A percentile compares a stretch with the other conserved stretches of the same genome.
Conservation (phyloP, 2,329 filamentous ascomycete genomes). For the Emergomyces orientalis region DNA sequence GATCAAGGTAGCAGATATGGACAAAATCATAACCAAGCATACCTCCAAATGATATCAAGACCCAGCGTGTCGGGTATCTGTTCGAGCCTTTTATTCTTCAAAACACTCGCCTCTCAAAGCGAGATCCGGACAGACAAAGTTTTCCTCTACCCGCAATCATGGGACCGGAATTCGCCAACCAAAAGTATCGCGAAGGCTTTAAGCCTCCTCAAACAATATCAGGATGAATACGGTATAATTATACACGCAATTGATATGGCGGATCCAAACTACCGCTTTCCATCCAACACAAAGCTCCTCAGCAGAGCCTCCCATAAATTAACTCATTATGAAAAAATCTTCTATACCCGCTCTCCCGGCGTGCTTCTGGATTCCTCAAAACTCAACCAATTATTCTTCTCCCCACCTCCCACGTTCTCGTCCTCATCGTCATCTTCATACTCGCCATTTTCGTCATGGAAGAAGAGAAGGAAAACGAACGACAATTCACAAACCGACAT, state of each 20-base stretch:
- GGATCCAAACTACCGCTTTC: constrained; percentile 7
- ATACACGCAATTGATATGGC: constrained; percentile 35
- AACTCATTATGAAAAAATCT: constrained; percentile 36
- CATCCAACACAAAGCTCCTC: constrained; percentile 13
- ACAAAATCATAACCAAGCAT: constrained; percentile 21
- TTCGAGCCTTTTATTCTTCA: constrained; percentile 38
- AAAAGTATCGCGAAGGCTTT: constrained; percentile 27
- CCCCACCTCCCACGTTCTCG: constrained; percentile 7
- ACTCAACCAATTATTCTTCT: constrained; percentile 32
- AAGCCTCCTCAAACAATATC: constrained; percentile 30
- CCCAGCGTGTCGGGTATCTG: constrained; percentile 38
- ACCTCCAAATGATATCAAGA: constrained; percentile 36
- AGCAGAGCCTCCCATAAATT: constrained; percentile 29
- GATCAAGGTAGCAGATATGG: background rate
- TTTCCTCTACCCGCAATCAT: constrained; percentile 40
- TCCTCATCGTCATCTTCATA: background rate
- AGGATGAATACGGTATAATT: constrained; percentile 33
- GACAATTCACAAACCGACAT: background rate
- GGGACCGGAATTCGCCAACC: constrained; percentile 28
- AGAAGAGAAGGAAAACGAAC: background rate
- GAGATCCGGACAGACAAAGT: constrained; percentile 32
- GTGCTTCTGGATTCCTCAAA: constrained; percentile 30
- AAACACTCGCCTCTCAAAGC: constrained; percentile 28
- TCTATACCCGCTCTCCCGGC: constrained; percentile 37
- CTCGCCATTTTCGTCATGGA: constrained; percentile 1